Percentiles rank a stretch among this genome's conserved stretches.
Conservation (phyloP, 495 filamentous ascomycete genomes). For the Penicillium cataractarum region DNA sequence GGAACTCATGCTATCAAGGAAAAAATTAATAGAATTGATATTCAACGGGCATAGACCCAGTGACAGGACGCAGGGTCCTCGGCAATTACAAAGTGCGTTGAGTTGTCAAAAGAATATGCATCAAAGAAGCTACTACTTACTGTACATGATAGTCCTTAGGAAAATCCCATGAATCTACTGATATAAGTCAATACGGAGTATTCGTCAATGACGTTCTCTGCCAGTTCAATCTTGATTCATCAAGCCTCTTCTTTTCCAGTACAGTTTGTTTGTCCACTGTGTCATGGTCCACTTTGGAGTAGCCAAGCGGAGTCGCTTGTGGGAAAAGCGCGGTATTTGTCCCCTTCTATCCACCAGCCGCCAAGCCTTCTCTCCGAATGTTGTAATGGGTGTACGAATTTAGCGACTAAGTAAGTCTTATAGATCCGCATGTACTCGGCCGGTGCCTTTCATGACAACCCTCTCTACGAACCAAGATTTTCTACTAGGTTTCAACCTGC, state of each 20-base stretch:
- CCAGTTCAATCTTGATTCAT: background rate
- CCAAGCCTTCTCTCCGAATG: background rate
- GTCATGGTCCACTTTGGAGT: constrained; percentile 10
- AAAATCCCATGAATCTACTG: background rate
- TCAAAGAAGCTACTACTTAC: background rate
- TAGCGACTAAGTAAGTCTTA: background rate
- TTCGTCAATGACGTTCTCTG: background rate
- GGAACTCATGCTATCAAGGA: background rate
- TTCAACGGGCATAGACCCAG: background rate
- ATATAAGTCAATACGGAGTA: background rate
- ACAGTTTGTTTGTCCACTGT: background rate
- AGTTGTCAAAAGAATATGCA: background rate
- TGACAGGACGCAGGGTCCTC: background rate
- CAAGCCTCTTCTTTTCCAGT: background rate
- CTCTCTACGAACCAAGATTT: background rate
- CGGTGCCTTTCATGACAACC: too few species aligned
- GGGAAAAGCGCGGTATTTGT: background rate
- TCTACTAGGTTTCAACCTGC: background rate
- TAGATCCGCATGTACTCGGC: too few species aligned
- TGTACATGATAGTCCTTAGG: background rate
- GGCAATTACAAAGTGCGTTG: background rate
- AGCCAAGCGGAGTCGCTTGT: constrained; percentile 4
- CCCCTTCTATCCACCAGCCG: background rate
- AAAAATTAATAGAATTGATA: background rate
- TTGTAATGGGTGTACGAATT: background rate